Evolutionary conservation across 768 basidiomycete genomes (phyloP).

Genomic region (Russula earlei): DNA sequence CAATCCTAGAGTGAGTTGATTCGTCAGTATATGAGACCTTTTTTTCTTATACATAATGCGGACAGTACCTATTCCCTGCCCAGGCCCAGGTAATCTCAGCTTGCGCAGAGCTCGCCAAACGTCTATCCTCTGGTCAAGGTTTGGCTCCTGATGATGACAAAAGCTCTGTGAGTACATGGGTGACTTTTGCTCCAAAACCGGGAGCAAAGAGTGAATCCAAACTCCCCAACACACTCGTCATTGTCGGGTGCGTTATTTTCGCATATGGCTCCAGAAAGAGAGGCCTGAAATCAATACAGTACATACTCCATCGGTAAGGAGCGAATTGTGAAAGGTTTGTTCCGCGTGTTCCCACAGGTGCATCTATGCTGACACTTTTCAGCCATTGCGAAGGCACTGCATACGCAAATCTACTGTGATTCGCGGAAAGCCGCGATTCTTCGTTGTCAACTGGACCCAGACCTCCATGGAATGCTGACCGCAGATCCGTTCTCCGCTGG

Average conservation of each 20-base stretch:
- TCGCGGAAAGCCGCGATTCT: constrained; percentile 73
- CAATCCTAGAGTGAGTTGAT: constrained; percentile 54
- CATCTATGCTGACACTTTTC: not conserved
- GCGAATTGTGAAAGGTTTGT: constrained; percentile 83
- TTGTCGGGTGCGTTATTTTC: constrained; percentile 52
- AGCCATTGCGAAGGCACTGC: constrained; percentile 80
- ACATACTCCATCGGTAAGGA: constrained; percentile 99
- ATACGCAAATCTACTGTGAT: constrained; percentile 85
- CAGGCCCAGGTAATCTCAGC: constrained; percentile 92
- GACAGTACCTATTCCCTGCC: constrained; percentile 88
- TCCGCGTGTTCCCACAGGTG: not conserved
- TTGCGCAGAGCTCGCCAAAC: constrained; percentile 72
- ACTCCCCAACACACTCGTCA: constrained; percentile 41
- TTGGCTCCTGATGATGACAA: constrained; percentile 22
- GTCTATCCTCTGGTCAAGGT: constrained; percentile 38
- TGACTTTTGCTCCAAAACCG: constrained; percentile 27
- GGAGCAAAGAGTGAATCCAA: constrained; percentile 31
- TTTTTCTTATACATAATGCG: not conserved
- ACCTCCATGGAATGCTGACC: constrained; percentile 71
- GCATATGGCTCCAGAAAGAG: not conserved
- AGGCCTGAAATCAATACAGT: constrained; percentile 30
- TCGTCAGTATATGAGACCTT: not conserved
- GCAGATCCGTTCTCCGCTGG: constrained; percentile 62
- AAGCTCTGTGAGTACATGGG: constrained; percentile 44
- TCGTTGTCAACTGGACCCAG: constrained; percentile 75